Evolutionary conservation across 768 basidiomycete genomes (phyloP).

Genomic region (Ramaria sp.): DNA sequence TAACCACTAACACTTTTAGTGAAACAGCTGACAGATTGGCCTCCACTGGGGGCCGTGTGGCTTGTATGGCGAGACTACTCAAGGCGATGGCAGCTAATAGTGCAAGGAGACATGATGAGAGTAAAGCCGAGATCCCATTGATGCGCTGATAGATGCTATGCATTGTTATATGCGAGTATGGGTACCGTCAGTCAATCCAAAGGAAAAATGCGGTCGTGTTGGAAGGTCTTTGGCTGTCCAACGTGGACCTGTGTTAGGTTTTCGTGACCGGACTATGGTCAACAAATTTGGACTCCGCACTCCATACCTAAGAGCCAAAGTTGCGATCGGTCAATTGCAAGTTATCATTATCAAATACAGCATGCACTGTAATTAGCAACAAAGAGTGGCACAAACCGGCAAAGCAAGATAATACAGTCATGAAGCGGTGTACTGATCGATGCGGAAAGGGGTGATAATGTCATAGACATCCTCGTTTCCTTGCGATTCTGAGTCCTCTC

Average conservation of each 20-base stretch:
- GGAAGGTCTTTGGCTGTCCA: no score
- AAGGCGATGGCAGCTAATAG: constrained; percentile 56
- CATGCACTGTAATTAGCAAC: no score
- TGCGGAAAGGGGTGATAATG: constrained; percentile 71
- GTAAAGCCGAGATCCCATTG: constrained; percentile 63
- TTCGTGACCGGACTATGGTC: no score
- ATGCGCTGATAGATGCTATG: constrained; percentile 59
- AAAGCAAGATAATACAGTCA: not conserved
- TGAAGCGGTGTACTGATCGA: constrained; percentile 27
- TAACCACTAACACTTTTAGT: constrained; percentile 64
- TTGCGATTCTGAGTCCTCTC: constrained; percentile 25
- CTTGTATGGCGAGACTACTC: constrained; percentile 11
- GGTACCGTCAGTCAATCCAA: no score
- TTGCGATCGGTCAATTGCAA: no score
- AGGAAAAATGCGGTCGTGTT: no score
- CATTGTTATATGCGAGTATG: constrained; percentile 36
- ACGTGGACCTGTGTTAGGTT: no score
- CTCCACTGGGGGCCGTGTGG: constrained; percentile 28
- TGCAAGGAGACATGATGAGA: constrained; percentile 67
- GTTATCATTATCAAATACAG: no score
- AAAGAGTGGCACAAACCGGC: no score
- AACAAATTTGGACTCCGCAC: no score
- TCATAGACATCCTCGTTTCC: constrained; percentile 75
- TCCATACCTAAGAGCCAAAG: not conserved
- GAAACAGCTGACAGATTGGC: constrained; percentile 49